phyloP scores from a whole-genome alignment of 495 filamentous ascomycete genomes.

The Hyphodiscus hymeniophilus region DNA sequence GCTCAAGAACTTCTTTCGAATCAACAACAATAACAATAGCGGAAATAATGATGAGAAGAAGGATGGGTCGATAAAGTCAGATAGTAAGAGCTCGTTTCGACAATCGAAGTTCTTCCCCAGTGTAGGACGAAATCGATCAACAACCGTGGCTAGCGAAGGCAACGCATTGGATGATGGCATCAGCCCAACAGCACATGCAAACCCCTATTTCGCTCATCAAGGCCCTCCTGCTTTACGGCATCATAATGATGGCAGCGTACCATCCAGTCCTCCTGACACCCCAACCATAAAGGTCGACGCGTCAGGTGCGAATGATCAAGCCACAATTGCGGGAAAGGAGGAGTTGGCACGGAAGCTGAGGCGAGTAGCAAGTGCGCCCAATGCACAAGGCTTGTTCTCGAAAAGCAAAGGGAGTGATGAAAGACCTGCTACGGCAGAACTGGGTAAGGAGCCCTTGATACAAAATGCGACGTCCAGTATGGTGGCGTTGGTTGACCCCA shows the following conservation, averaged over 20 bases:
- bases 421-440: conserved; percentile 70
- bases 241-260: conserved; percentile 91
- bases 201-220: conserved; percentile 96
- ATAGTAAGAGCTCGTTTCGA: conserved; percentile 61
- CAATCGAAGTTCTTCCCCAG: conserved; percentile 78
- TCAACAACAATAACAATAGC: conserved; percentile 62
- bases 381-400: conserved; percentile 87
- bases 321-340: conserved; percentile 76
- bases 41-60: conserved; percentile 40
- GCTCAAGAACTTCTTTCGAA: conserved; percentile 97
- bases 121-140: conserved; percentile 68
- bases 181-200: conserved; percentile 89
- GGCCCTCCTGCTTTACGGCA: conserved; percentile 87
- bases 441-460: conserved; percentile 63
- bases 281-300: conserved; percentile 67
- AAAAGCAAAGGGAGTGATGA: conserved; percentile 52
- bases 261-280: conserved; percentile 91
- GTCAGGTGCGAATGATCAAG: conserved; percentile 63
- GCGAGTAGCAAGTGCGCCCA: conserved; percentile 91
- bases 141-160: conserved; percentile 89
- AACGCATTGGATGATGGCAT: conserved; percentile 80
- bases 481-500: conserved; percentile 38
- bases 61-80: conserved; percentile 26
- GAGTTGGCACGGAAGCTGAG: conserved; percentile 87
- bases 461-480: conserved; percentile 45